A percentile compares a stretch with the other conserved stretches of the same genome.
Evolutionary conservation across 495 filamentous ascomycete genomes (phyloP).

Genomic region (Penicillium roqueforti): DNA sequence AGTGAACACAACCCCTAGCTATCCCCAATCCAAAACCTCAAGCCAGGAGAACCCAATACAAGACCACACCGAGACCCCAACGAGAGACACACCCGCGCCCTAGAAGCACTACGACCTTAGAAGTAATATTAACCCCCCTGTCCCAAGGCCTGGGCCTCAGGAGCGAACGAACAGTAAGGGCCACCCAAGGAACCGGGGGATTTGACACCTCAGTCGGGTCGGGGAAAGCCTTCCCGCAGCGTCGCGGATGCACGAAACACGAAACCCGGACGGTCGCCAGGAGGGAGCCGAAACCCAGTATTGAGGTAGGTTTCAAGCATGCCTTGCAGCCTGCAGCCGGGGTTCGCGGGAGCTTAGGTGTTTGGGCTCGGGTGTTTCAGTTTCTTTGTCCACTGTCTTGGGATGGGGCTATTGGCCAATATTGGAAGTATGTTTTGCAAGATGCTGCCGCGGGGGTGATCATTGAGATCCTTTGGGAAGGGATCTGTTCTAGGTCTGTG

Average conservation of each 20-base stretch:
- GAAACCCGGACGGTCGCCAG: conserved; percentile 11
- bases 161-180: conserved; percentile 1
- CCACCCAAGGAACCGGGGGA: neutral
- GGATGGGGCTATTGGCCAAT: conserved; percentile 5
- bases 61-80: neutral
- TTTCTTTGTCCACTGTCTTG: conserved; percentile 7
- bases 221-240: conserved; percentile 14
- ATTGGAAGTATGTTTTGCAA: neutral
- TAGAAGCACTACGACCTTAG: neutral
- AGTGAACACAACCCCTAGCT: neutral
- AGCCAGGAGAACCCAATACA: conserved; percentile 4
- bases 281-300: conserved; percentile 15
- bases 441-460: conserved; percentile 4
- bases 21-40: conserved; percentile 1
- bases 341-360: conserved; percentile 7
- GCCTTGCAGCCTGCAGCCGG: conserved; percentile 26
- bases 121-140: neutral
- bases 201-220: conserved; percentile 3
- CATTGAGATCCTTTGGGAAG: neutral
- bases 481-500: neutral
- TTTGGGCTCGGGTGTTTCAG: conserved; percentile 17
- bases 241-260: conserved; percentile 13
- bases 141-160: neutral
- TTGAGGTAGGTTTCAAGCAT: conserved; percentile 27
- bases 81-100: neutral